Evolutionary conservation across 176 grass and related monocot genomes (phyloP).

Genomic region (Triticum monococcum): DNA sequence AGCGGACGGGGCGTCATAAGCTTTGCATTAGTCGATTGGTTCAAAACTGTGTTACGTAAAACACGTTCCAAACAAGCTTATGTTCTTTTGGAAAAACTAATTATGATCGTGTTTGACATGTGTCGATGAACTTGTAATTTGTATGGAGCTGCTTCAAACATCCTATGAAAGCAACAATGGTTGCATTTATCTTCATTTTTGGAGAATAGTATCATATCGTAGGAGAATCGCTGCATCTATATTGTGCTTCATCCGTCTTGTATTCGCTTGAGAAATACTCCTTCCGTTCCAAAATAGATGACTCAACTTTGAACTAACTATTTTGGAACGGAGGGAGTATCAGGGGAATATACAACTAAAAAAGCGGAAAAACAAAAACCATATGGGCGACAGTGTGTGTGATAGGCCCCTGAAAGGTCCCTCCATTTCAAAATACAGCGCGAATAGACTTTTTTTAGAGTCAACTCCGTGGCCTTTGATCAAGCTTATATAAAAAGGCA

Average conservation of each 20-base stretch:
- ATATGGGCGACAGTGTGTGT: too few relatives aligned
- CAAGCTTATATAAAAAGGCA: too few relatives aligned
- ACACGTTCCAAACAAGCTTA: not conserved
- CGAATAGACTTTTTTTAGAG: too few relatives aligned
- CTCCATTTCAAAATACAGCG: too few relatives aligned
- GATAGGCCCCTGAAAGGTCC: too few relatives aligned
- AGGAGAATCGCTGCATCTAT: not conserved
- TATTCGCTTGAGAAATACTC: not conserved
- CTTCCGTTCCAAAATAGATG: too few relatives aligned
- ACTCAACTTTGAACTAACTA: too few relatives aligned
- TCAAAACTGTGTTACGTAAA: not conserved
- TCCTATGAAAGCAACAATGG: not conserved
- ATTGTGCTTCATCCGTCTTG: not conserved
- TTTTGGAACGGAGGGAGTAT: too few relatives aligned
- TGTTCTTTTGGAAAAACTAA: slow-evolving; percentile 5
- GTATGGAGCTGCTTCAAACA: not conserved
- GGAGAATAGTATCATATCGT: not conserved
- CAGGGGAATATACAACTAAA: not conserved
- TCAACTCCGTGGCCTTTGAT: too few relatives aligned
- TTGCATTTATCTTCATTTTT: not conserved
- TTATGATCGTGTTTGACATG: not conserved
- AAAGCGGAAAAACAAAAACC: not conserved
- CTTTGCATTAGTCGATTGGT: not conserved
- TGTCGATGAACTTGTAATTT: not conserved
- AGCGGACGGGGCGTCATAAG: slow-evolving; percentile 50